Evolutionary conservation across 2,329 filamentous ascomycete species (phyloP).

Genomic region (Exophiala xenobiotica): DNA sequence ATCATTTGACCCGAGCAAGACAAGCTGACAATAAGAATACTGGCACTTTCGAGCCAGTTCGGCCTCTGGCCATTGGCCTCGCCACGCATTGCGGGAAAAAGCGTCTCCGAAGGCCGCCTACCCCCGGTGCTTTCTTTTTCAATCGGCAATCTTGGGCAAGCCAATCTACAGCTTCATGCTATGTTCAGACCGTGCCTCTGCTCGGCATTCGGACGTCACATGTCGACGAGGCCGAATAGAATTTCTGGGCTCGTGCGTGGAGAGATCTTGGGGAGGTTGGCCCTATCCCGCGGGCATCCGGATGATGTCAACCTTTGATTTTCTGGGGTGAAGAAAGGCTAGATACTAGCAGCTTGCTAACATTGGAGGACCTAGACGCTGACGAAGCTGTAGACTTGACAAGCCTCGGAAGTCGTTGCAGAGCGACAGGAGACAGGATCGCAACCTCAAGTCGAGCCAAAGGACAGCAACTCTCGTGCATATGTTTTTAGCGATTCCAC

Average conservation of each 20-base stretch:
- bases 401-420: too few relatives aligned
- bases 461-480: too few relatives aligned
- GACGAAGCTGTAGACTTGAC: too few relatives aligned
- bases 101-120: background rate
- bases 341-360: too few relatives aligned
- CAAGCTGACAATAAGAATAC: background rate
- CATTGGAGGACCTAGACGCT: too few relatives aligned
- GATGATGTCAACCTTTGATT: constrained; percentile 6
- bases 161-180: background rate
- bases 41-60: background rate
- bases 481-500: too few relatives aligned
- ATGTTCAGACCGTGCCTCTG: background rate
- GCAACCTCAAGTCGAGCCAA: too few relatives aligned
- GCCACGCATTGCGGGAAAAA: background rate
- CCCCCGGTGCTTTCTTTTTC: background rate
- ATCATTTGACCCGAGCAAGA: constrained; percentile 3
- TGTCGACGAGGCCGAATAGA: background rate
- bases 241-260: background rate
- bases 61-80: background rate
- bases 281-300: constrained; percentile 6
- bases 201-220: background rate
- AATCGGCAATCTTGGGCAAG: background rate
- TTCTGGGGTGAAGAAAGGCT: background rate
- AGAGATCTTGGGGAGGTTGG: background rate
- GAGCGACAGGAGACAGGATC: too few relatives aligned